Evolutionary conservation across 495 filamentous ascomycete genomes (phyloP), one percentile per base, ranked within the genome.

Genomic region (Hypoxylon rickii): DNA sequence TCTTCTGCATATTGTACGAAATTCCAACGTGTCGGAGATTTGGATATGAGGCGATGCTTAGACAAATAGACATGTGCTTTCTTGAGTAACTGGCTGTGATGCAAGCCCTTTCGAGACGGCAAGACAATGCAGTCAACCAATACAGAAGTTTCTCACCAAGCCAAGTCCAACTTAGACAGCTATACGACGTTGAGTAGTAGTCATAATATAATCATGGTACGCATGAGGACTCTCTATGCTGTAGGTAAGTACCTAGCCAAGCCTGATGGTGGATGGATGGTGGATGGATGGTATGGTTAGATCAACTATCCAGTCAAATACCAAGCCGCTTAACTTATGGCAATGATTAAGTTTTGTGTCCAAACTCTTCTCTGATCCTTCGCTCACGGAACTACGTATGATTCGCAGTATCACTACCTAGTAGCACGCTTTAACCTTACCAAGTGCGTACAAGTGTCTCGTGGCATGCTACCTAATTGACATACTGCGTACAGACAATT

Each of bases 301-400:
- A 29, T 16, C 22, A 39, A 1, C 29, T 34, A 34, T 13, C 12
- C n/a, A 34, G 6, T 3, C 34, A 26, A 7, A n/a, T 13, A 36
- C 37, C 20, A 51, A 46, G 41, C 40, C 26, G 16, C 34, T 26
- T 50, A 45, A 24, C 33, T 44, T 50, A 16, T 13, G 48, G 42
- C 15, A 12, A 2, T 21, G 5, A 19, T 46, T 51, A 38, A 51
- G 40, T 52, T 56, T 62, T 32, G 24, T 62, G 47, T 17, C 15
- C 26, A 62, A 37, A 33, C 41, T 46, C 37, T 34, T 3, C 32
- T 33, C 18, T 13, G 38, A 51, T 42, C 37, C 49, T 52, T 36
- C 49, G 40, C 29, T 40, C 17, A 19, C 12, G 12, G 4, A n/a
- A n/a, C n/a, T n/a, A n/a, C n/a, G n/a, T n/a, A n/a, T n/a, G n/a